phyloP scores from a whole-genome alignment of 768 basidiomycete genomes.

The Hericium rajendrae region DNA sequence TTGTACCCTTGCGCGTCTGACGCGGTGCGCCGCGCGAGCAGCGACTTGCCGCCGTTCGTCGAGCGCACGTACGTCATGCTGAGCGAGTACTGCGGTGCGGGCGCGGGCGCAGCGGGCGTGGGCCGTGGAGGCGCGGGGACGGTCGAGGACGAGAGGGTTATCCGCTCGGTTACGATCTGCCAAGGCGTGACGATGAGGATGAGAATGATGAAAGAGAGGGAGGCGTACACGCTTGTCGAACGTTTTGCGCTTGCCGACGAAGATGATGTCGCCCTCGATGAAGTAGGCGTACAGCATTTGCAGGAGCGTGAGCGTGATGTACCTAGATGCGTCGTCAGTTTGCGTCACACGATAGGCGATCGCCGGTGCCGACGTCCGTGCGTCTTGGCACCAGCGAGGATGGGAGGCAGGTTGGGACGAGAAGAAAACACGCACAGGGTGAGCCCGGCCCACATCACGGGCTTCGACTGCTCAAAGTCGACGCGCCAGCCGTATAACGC shows the following conservation, averaged over 20 bases:
- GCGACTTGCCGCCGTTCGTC: slow-evolving; percentile 76
- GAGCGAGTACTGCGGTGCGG: slow-evolving; percentile 40
- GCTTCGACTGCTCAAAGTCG: slow-evolving; percentile 86
- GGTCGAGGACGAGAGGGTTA: slow-evolving; percentile 69
- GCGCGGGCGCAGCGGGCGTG: slow-evolving; percentile 34
- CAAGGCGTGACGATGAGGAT: not conserved
- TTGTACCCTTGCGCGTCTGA: slow-evolving; percentile 50
- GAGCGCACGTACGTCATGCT: slow-evolving; percentile 66
- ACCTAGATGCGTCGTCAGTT: slow-evolving; percentile 35
- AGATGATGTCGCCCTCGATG: slow-evolving; percentile 75
- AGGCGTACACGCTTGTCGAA: slow-evolving; percentile 71
- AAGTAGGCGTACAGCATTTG: slow-evolving; percentile 83
- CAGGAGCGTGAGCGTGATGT: slow-evolving; percentile 58
- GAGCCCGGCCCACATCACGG: slow-evolving; percentile 69
- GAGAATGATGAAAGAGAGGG: not conserved
- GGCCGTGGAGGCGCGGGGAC: slow-evolving; percentile 40
- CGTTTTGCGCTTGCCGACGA: slow-evolving; percentile 83
- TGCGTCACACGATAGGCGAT: not conserved
- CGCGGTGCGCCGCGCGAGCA: slow-evolving; percentile 62
- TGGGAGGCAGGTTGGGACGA: too few relatives aligned
- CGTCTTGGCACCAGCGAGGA: too few relatives aligned
- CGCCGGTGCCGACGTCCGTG: too few relatives aligned
- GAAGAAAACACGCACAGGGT: slow-evolving; percentile 45
- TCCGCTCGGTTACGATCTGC: slow-evolving; percentile 84
- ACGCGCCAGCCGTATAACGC: slow-evolving; percentile 79